Conservation (phyloP, 768 basidiomycete species). For the Leccinum ochraceum region DNA sequence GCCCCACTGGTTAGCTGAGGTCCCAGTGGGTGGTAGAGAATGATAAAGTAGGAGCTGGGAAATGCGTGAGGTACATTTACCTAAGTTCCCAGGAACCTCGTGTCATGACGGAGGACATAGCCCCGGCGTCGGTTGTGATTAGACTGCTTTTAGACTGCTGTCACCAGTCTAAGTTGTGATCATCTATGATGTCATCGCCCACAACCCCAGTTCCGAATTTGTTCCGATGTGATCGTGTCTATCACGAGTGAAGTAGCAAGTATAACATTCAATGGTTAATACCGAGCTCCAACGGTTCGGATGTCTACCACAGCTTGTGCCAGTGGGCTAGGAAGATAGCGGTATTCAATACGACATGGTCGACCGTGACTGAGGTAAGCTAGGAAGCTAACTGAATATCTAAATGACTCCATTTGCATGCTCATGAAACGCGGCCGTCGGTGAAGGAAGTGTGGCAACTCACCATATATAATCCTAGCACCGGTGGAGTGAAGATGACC, state of each 20-base stretch:
- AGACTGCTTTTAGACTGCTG: no score
- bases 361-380: neutral
- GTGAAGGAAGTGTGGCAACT: neutral
- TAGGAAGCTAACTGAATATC: no score
- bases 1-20: neutral
- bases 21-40: neutral
- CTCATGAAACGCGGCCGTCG: neutral
- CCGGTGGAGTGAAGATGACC: constrained; percentile 6
- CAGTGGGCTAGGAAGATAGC: neutral
- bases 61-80: neutral
- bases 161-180: neutral
- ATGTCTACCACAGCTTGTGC: constrained; percentile 24
- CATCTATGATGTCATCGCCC: neutral
- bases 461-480: constrained; percentile 16
- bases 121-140: no score
- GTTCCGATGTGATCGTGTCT: neutral
- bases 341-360: neutral
- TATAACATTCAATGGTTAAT: neutral
- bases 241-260: neutral
- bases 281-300: constrained; percentile 1
- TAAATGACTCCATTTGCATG: neutral
- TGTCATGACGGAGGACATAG: neutral
- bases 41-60: neutral
- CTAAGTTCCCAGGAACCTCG: neutral
- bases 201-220: neutral